phyloP scores from a whole-genome alignment of 2,329 filamentous ascomycete species.

The Blastomyces parvus region DNA sequence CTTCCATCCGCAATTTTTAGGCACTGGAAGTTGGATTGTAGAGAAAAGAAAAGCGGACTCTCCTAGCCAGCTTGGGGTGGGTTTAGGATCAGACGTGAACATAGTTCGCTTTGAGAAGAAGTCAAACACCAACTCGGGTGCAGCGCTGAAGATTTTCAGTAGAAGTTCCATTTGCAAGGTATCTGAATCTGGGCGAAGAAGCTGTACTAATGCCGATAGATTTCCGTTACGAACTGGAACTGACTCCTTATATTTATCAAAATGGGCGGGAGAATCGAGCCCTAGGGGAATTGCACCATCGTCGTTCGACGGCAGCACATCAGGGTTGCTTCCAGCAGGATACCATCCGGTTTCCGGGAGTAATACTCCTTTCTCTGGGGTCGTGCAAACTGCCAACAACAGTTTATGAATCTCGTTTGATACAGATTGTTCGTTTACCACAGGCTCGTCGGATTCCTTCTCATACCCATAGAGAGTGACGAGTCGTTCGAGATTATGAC shows the following conservation, averaged over 20 bases:
- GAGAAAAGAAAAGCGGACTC: slow-evolving; percentile 84
- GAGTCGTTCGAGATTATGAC: slow-evolving; percentile 62
- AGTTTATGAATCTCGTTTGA: slow-evolving; percentile 65
- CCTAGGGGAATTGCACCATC: slow-evolving; percentile 51
- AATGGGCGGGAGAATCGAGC: slow-evolving; percentile 60
- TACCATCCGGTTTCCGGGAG: slow-evolving; percentile 76
- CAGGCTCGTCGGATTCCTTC: slow-evolving; percentile 38
- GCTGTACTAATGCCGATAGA: slow-evolving; percentile 68
- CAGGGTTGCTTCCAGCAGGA: slow-evolving; percentile 57
- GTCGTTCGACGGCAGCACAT: slow-evolving; percentile 40
- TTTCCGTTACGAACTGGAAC: slow-evolving; percentile 70
- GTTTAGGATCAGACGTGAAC: slow-evolving; percentile 82
- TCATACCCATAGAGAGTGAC: slow-evolving; percentile 57
- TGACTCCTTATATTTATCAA: slow-evolving; percentile 56
- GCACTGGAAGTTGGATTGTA: slow-evolving; percentile 64
- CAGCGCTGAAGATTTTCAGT: slow-evolving; percentile 65
- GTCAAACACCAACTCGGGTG: slow-evolving; percentile 76
- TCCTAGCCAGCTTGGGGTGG: slow-evolving; percentile 89
- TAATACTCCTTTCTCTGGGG: slow-evolving; percentile 61
- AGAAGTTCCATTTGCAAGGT: slow-evolving; percentile 72
- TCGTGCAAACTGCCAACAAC: slow-evolving; percentile 65
- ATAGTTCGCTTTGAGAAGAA: slow-evolving; percentile 74
- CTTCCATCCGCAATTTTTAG: slow-evolving; percentile 59
- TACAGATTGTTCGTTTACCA: slow-evolving; percentile 40
- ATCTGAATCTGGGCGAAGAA: slow-evolving; percentile 73